phyloP scores from a whole-genome alignment of 2,329 filamentous ascomycete species.

The Sporothrix variecibatus region DNA sequence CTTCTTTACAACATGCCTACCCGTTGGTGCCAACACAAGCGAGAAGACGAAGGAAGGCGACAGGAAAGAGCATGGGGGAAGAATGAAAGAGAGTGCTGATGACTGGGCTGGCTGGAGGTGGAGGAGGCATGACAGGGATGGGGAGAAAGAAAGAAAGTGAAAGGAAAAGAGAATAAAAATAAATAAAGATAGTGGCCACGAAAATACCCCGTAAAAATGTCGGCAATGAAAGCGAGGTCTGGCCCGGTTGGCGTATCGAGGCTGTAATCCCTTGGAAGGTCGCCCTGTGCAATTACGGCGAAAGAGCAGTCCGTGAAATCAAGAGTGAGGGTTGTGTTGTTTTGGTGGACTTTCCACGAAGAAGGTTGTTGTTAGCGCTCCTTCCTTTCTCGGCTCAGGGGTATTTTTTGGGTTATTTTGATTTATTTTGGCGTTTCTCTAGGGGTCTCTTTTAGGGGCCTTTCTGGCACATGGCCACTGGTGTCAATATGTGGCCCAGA shows the following conservation, averaged over 20 bases:
- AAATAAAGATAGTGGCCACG: neutral
- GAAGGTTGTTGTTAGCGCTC: constrained; percentile 24
- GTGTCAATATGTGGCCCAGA: neutral
- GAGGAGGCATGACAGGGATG: neutral
- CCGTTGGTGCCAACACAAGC: neutral
- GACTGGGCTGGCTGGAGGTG: neutral
- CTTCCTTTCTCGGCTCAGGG: constrained; percentile 20
- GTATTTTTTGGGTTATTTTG: neutral
- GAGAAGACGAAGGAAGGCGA: neutral
- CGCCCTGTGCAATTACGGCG: constrained; percentile 15
- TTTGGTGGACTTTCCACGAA: neutral
- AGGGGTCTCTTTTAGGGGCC: neutral
- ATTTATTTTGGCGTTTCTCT: neutral
- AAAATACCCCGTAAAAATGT: neutral
- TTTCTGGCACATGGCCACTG: neutral
- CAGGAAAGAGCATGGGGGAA: neutral
- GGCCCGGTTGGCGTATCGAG: neutral
- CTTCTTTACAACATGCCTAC: neutral
- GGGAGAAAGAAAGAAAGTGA: constrained; percentile 34
- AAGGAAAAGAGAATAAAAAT: constrained; percentile 21
- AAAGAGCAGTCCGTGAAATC: neutral
- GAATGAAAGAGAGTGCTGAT: neutral
- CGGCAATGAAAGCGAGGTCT: constrained; percentile 4
- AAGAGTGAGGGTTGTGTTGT: neutral
- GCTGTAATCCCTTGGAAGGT: neutral